Evolutionary conservation across 352 stramenopile species (phyloP).

Genomic region (Peronospora belbahrii): DNA sequence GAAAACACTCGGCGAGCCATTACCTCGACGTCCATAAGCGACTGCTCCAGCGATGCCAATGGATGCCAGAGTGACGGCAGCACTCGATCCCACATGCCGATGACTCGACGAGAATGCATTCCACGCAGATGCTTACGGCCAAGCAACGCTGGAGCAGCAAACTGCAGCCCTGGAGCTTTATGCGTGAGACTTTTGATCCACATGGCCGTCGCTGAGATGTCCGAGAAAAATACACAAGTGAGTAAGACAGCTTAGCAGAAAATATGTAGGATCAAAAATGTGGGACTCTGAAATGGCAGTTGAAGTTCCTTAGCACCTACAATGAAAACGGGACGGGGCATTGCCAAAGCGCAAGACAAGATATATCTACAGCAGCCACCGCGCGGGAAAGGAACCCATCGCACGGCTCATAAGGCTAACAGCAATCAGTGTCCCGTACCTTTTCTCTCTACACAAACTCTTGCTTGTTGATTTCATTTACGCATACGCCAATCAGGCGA

Average conservation of each 20-base stretch:
- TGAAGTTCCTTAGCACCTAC: conserved; percentile 19
- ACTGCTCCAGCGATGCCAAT: conserved; percentile 53
- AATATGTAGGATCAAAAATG: background rate
- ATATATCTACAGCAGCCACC: no score
- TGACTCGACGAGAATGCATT: conserved; percentile 18
- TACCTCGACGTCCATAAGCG: conserved; percentile 50
- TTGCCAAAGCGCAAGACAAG: no score
- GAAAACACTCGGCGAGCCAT: conserved; percentile 28
- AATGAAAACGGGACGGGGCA: no score
- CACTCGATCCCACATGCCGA: conserved; percentile 42
- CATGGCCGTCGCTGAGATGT: conserved; percentile 7
- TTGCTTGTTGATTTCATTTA: conserved; percentile 18
- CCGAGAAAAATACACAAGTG: conserved; percentile 9
- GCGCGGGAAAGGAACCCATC: conserved; percentile 9
- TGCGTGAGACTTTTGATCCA: conserved; percentile 4
- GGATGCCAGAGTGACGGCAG: conserved; percentile 41
- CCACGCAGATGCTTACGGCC: conserved; percentile 1
- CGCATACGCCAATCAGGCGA: conserved; percentile 27
- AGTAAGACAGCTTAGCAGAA: background rate
- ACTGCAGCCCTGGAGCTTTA: background rate
- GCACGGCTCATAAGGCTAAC: conserved; percentile 22
- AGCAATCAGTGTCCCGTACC: conserved; percentile 12
- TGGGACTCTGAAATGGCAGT: conserved; percentile 23
- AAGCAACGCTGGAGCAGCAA: background rate
- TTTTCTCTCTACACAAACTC: conserved; percentile 28